Conservation (phyloP, 768 basidiomycete species). For the Boletus pseudo-olivaceus region DNA sequence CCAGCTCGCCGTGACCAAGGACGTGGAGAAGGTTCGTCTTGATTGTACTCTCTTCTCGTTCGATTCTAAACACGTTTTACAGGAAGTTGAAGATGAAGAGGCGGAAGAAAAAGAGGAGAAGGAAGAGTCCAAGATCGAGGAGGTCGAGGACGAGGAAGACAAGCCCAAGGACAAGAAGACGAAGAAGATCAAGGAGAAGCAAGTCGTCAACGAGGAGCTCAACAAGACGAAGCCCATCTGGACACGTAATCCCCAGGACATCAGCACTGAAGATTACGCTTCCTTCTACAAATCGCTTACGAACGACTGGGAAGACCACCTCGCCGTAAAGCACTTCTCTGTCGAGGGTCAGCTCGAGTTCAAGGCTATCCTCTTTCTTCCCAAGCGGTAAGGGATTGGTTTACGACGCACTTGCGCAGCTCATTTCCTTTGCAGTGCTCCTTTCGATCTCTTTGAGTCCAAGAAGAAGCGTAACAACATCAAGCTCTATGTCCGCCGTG, state of each 20-base stretch:
- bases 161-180: conserved; percentile 89
- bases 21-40: conserved; percentile 88
- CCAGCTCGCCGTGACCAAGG: conserved; percentile 97
- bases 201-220: conserved; percentile 91
- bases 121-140: conserved; percentile 75
- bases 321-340: conserved; percentile 99
- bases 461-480: conserved; percentile 99
- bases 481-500: conserved; percentile 99
- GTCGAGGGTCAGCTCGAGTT: conserved; percentile 99
- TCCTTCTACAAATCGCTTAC: conserved; percentile 99
- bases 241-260: conserved; percentile 97
- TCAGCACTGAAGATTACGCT: conserved; percentile 88
- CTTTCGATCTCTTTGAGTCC: conserved; percentile 99
- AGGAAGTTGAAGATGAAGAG: conserved; percentile 88
- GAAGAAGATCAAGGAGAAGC: conserved; percentile 90
- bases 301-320: conserved; percentile 99
- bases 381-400: conserved; percentile 70
- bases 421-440: conserved; percentile 56
- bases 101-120: conserved; percentile 72
- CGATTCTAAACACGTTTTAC: conserved; percentile 6
- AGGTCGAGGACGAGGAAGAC: conserved; percentile 79
- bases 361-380: conserved; percentile 97
- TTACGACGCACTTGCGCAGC: not conserved
- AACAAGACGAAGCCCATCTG: conserved; percentile 99
- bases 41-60: not conserved